These are phyloP conservation scores for Chlamydomonas asymmetrica DNA, from an alignment of 139 green algal species.

Conservation along the genomic window DNA sequence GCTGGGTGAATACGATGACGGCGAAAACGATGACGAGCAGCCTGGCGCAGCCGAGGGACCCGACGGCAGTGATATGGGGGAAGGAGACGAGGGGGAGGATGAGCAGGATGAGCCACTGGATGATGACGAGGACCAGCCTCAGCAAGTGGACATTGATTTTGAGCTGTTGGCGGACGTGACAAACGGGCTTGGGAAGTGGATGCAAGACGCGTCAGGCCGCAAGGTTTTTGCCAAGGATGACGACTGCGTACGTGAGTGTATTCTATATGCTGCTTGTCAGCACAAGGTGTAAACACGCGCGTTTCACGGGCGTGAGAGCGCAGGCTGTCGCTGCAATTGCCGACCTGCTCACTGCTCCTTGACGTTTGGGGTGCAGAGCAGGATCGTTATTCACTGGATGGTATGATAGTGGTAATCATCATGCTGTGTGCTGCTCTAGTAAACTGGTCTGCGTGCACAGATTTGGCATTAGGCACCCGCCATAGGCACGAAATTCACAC, in stretches of 20 bases:
- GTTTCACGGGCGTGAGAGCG: not conserved
- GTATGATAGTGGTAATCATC: not conserved
- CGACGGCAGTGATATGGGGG: not conserved
- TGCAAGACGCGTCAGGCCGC: constrained; percentile 31
- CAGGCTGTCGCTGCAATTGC: not conserved
- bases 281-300: not conserved
- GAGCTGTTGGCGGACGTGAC: constrained; percentile 81
- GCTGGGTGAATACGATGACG: no score
- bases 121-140: not conserved
- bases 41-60: no score
- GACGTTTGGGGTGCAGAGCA: not conserved
- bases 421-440: not conserved
- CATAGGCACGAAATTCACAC: not conserved
- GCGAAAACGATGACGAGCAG: no score
- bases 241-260: constrained; percentile 70
- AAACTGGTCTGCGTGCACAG: not conserved
- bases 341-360: no score
- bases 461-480: no score
- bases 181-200: constrained; percentile 64
- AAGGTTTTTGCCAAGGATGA: constrained; percentile 66
- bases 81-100: not conserved
- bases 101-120: not conserved
- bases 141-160: constrained; percentile 50
- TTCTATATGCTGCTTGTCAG: not conserved
- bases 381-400: not conserved